Conservation (phyloP, 2,329 filamentous ascomycete species). For the Blastomyces gilchristii region DNA sequence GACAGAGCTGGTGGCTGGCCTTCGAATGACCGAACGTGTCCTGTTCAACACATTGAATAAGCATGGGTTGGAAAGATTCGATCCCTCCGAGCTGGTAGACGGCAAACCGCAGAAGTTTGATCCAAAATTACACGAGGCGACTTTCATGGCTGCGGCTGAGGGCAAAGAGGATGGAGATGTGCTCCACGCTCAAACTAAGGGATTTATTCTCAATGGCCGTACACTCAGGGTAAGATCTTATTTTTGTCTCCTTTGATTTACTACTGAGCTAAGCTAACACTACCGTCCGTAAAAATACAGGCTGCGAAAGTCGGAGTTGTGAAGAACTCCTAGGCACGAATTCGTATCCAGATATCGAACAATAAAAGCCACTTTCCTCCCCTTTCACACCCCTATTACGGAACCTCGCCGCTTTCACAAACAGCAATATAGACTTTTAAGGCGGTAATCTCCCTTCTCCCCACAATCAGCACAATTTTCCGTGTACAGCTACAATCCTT, state of each 20-base stretch:
- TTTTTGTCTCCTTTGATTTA: not conserved
- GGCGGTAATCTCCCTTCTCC: not conserved
- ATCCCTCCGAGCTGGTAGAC: constrained; percentile 46
- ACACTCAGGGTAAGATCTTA: constrained; percentile 54
- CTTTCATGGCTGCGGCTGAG: constrained; percentile 79
- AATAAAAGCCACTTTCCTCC: not conserved
- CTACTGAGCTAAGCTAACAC: constrained; percentile 13
- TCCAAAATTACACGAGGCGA: constrained; percentile 92
- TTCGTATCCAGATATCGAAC: not conserved
- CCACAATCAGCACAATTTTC: not conserved
- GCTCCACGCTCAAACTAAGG: constrained; percentile 90
- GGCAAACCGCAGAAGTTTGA: constrained; percentile 74
- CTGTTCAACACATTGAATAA: constrained; percentile 81
- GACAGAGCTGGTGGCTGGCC: constrained; percentile 68
- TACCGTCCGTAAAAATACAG: constrained; percentile 19
- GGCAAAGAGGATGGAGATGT: constrained; percentile 85
- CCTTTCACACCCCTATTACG: not conserved
- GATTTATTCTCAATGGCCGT: constrained; percentile 85
- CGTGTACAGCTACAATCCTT: not conserved
- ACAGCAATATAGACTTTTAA: not conserved
- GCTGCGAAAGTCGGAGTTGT: constrained; percentile 95
- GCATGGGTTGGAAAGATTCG: constrained; percentile 84
- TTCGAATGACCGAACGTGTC: constrained; percentile 91
- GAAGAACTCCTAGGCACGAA: constrained; percentile 53
- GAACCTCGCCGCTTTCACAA: not conserved